Percentiles rank a stretch among this genome's conserved stretches.
Evolutionary conservation across 2,329 filamentous ascomycete species (phyloP).

Genomic region (Claviceps capensis): DNA sequence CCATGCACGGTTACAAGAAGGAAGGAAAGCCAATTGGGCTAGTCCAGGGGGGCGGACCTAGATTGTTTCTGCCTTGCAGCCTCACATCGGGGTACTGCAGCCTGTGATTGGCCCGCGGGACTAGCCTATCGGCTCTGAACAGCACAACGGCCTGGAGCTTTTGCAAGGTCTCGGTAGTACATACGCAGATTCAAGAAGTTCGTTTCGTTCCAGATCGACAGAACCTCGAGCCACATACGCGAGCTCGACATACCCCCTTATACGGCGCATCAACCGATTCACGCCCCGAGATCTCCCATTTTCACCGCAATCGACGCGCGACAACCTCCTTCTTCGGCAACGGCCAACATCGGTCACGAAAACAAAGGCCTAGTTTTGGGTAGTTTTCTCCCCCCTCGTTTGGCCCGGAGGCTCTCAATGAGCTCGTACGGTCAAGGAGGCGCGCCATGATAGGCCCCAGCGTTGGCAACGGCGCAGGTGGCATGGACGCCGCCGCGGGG

Average conservation of each 20-base stretch:
- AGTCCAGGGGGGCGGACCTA: neutral
- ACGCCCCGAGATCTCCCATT: too few relatives aligned
- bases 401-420: slow-evolving; percentile 21
- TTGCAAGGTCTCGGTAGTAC: slow-evolving; percentile 2
- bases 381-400: slow-evolving; percentile 9
- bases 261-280: too few relatives aligned
- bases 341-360: neutral
- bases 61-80: slow-evolving; percentile 24
- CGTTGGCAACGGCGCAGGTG: slow-evolving; percentile 31
- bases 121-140: slow-evolving; percentile 5
- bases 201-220: neutral
- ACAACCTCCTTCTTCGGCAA: neutral
- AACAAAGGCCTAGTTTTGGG: slow-evolving; percentile 7
- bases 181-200: neutral
- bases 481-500: slow-evolving; percentile 32
- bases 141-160: slow-evolving; percentile 11
- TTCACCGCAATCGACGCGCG: too few relatives aligned
- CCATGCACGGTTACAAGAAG: too few relatives aligned
- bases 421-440: slow-evolving; percentile 20
- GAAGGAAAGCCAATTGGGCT: too few relatives aligned
- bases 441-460: slow-evolving; percentile 29
- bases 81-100: slow-evolving; percentile 12
- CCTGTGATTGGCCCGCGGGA: slow-evolving; percentile 16
- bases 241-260: too few relatives aligned
- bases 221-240: neutral